phyloP scores from a whole-genome alignment of 768 basidiomycete genomes.

The Podaxis pistillaris region DNA sequence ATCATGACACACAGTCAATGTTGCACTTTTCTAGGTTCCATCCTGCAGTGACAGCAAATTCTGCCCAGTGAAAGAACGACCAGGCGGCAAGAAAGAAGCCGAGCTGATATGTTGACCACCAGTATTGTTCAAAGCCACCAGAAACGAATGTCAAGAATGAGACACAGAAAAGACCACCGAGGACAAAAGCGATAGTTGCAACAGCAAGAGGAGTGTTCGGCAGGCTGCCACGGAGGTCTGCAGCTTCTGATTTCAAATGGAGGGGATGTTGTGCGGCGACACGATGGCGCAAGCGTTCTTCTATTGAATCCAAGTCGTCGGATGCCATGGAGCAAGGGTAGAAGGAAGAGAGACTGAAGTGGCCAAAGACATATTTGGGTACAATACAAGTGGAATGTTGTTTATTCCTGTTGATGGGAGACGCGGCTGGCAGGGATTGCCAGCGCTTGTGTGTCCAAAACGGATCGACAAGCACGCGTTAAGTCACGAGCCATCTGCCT shows the following conservation, averaged over 20 bases:
- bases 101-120: conserved; percentile 74
- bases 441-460: neutral
- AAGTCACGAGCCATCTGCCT: neutral
- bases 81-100: conserved; percentile 83
- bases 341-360: conserved; percentile 18
- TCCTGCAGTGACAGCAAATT: conserved; percentile 93
- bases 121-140: conserved; percentile 43
- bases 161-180: conserved; percentile 69
- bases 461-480: neutral
- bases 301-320: conserved; percentile 31
- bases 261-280: conserved; percentile 38
- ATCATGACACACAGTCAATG: conserved; percentile 77
- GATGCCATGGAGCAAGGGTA: conserved; percentile 29
- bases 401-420: conserved; percentile 13
- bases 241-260: conserved; percentile 32
- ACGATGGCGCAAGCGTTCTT: conserved; percentile 44
- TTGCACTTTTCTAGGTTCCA: conserved; percentile 94
- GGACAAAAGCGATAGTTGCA: conserved; percentile 77
- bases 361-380: conserved; percentile 2
- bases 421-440: no score
- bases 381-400: conserved; percentile 11
- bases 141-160: conserved; percentile 49
- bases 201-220: conserved; percentile 89
- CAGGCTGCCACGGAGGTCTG: conserved; percentile 51
- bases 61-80: conserved; percentile 89